phyloP scores from a whole-genome alignment of 2,329 filamentous ascomycete genomes.

The Sphaerostilbella broomeana region DNA sequence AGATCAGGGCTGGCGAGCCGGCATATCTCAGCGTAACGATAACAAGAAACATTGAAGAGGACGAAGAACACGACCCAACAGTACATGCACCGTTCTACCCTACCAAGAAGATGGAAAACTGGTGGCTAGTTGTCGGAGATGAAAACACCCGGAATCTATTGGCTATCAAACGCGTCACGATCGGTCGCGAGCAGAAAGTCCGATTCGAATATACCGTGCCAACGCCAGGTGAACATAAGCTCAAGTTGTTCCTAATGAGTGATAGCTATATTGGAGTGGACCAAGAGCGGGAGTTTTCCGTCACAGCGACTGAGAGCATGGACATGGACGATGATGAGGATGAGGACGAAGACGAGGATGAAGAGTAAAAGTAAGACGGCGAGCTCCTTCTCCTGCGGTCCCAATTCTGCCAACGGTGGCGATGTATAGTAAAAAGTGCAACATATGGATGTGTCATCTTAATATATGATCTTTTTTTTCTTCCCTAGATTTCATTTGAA shows the following conservation, averaged over 20 bases:
- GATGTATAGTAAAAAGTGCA: conserved; percentile 28
- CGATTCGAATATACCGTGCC: conserved; percentile 85
- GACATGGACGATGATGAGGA: conserved; percentile 89
- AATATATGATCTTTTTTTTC: conserved; percentile 9
- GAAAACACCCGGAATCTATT: conserved; percentile 81
- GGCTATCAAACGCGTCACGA: conserved; percentile 90
- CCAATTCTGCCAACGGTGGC: conserved; percentile 18
- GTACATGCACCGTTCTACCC: conserved; percentile 97
- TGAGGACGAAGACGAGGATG: conserved; percentile 55
- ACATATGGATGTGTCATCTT: conserved; percentile 23
- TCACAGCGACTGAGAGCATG: conserved; percentile 85
- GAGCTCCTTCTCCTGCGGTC: conserved; percentile 12
- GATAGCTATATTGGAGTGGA: conserved; percentile 96
- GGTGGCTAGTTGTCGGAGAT: conserved; percentile 96
- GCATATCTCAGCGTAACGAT: conserved; percentile 79
- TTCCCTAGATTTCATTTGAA: conserved; percentile 4
- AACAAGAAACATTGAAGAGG: conserved; percentile 71
- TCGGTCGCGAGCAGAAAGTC: conserved; percentile 69
- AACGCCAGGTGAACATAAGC: conserved; percentile 71
- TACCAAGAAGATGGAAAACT: conserved; percentile 87
- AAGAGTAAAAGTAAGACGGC: conserved; percentile 21
- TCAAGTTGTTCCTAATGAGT: conserved; percentile 93
- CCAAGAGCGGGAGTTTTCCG: conserved; percentile 83
- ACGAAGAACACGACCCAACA: conserved; percentile 65
- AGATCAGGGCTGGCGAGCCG: conserved; percentile 72